phyloP scores from a whole-genome alignment of 2,329 filamentous ascomycete species.

The Diaporthe helianthi region DNA sequence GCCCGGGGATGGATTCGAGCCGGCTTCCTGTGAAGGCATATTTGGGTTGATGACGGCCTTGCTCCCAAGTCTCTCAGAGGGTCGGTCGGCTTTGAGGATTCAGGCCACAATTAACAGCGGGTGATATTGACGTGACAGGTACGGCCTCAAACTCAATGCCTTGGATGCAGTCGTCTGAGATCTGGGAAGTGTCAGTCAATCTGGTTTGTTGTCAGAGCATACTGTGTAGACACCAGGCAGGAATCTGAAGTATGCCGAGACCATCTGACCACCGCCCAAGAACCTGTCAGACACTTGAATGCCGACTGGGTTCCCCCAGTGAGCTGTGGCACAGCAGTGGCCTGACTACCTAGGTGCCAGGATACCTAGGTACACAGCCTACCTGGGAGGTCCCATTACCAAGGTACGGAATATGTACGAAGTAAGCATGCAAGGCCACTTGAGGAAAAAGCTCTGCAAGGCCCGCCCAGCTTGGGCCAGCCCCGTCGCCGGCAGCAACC shows the following conservation, averaged over 20 bases:
- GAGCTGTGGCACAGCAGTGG: neutral
- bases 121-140: neutral
- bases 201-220: neutral
- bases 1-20: slow-evolving; percentile 4
- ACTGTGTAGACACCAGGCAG: neutral
- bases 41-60: neutral
- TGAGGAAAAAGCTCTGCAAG: slow-evolving; percentile 11
- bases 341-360: neutral
- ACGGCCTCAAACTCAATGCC: neutral
- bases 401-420: too few species aligned
- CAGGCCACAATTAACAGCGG: neutral
- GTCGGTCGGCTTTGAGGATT: too few species aligned
- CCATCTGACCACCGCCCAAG: neutral
- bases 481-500: neutral
- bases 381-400: too few species aligned
- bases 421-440: neutral
- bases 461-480: neutral
- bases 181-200: slow-evolving; percentile 9
- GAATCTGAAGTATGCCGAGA: slow-evolving; percentile 9
- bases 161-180: neutral
- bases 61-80: neutral
- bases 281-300: neutral
- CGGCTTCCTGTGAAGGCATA: slow-evolving; percentile 26
- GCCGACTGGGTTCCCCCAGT: neutral
- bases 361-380: too few species aligned